Conservation (phyloP, 129 eudicot species). For the Tagetes patula region DNA sequence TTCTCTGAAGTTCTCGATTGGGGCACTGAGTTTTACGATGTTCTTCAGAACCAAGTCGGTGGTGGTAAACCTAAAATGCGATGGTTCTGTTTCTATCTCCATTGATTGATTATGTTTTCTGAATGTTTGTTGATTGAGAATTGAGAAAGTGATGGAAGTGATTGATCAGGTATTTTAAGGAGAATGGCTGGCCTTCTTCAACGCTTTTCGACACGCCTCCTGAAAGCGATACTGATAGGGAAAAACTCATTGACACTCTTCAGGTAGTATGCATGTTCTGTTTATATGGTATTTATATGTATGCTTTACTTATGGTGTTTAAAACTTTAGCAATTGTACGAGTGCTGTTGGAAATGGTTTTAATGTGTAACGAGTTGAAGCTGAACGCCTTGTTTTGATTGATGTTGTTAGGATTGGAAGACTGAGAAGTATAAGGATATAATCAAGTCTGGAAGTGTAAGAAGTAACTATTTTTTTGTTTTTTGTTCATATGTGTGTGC, state of each 20-base stretch:
- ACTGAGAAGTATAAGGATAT: slow-evolving; percentile 94
- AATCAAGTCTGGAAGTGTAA: slow-evolving; percentile 96
- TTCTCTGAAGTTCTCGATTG: slow-evolving; percentile 57
- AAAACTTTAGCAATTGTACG: too few relatives aligned
- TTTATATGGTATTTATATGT: not conserved
- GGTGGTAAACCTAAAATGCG: slow-evolving; percentile 99
- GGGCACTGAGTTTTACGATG: slow-evolving; percentile 78
- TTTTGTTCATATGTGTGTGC: not conserved
- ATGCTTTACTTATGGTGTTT: too few relatives aligned
- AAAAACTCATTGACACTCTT: slow-evolving; percentile 68
- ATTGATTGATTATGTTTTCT: not conserved
- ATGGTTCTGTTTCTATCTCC: slow-evolving; percentile 43
- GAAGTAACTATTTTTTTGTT: slow-evolving; percentile 22
- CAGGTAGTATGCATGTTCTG: slow-evolving; percentile 46
- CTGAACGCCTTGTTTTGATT: slow-evolving; percentile 9
- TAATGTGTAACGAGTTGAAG: not conserved
- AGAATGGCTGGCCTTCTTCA: slow-evolving; percentile 96
- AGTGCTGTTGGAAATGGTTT: not conserved
- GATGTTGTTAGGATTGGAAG: slow-evolving; percentile 82
- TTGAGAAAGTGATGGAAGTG: not conserved
- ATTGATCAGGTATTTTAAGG: slow-evolving; percentile 81
- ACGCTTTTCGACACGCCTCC: slow-evolving; percentile 64
- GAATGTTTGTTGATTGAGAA: not conserved
- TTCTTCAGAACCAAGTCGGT: slow-evolving; percentile 79
- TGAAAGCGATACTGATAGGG: slow-evolving; percentile 59